Evolutionary conservation across 345 rosid genomes (phyloP).

Genomic region (Moricandia arvensis): DNA sequence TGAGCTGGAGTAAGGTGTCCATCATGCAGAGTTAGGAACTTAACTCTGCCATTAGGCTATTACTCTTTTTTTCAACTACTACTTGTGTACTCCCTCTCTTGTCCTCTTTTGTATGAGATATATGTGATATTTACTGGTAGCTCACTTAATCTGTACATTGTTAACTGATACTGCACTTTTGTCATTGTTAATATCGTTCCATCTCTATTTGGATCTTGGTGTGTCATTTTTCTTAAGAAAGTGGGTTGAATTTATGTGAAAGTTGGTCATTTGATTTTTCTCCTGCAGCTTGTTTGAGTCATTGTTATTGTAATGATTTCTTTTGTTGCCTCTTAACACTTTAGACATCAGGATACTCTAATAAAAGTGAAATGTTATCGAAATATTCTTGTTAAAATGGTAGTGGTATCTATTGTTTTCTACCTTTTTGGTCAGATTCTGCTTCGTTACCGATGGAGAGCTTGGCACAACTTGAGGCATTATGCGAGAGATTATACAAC

Average conservation of each 20-base stretch:
- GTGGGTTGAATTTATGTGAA: constrained; percentile 4
- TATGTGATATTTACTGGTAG: constrained; percentile 20
- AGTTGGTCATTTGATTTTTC: not conserved
- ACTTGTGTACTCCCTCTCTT: constrained; percentile 12
- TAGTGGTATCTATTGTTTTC: constrained; percentile 39
- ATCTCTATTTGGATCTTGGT: constrained; percentile 16
- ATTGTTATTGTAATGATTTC: constrained; percentile 23
- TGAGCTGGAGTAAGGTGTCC: constrained; percentile 44
- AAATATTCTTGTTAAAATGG: constrained; percentile 17
- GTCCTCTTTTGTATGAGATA: constrained; percentile 27
- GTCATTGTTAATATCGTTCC: constrained; percentile 15
- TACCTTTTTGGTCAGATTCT: constrained; percentile 38
- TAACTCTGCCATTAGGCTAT: constrained; percentile 32
- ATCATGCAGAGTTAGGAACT: constrained; percentile 41
- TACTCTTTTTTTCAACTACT: constrained; percentile 4
- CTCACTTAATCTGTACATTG: not conserved
- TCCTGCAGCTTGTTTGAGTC: constrained; percentile 7
- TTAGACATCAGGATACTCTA: constrained; percentile 8
- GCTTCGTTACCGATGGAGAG: constrained; percentile 71
- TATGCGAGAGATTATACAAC: constrained; percentile 93
- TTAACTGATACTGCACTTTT: constrained; percentile 11
- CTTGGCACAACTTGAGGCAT: constrained; percentile 92
- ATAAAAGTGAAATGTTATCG: constrained; percentile 4
- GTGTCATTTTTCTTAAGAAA: not conserved
- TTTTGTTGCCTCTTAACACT: constrained; percentile 16